Evolutionary conservation across 1,139 yeast genomes (phyloP).

Genomic region (Nakaseomyces sp.): DNA sequence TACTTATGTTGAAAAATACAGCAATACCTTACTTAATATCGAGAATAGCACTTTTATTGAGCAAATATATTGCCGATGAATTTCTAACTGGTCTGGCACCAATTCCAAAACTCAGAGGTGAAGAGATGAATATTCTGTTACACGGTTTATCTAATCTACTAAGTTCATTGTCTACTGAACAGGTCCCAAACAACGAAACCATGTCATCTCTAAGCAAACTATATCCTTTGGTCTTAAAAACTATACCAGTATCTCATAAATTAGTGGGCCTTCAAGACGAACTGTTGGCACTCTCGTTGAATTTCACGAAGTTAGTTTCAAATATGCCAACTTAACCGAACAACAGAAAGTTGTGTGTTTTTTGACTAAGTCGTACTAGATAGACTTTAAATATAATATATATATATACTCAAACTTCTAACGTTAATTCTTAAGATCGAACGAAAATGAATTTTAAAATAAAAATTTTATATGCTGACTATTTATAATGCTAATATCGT

Average conservation of each 20-base stretch:
- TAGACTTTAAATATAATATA: too few relatives aligned
- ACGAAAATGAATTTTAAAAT: conserved; percentile 2
- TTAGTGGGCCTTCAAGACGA: conserved; percentile 28
- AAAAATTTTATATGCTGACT: conserved; percentile 3
- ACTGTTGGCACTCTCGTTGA: conserved; percentile 24
- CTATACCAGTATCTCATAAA: conserved; percentile 31
- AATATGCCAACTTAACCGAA: conserved; percentile 2
- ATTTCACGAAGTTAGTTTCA: conserved; percentile 22
- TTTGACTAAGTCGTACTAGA: too few relatives aligned
- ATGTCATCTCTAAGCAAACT: conserved; percentile 11
- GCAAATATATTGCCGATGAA: conserved; percentile 45
- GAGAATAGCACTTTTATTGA: conserved; percentile 43
- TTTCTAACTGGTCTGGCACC: conserved; percentile 46
- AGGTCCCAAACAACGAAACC: conserved; percentile 9
- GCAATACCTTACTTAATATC: conserved; percentile 37
- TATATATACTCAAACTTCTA: too few relatives aligned
- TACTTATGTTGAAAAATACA: conserved; percentile 16
- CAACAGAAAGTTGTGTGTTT: too few relatives aligned
- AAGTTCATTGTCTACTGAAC: conserved; percentile 7
- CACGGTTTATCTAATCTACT: conserved; percentile 31
- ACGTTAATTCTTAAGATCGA: too few relatives aligned
- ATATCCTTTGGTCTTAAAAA: conserved; percentile 35
- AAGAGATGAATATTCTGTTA: conserved; percentile 37
- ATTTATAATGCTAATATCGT: conserved; percentile 3
- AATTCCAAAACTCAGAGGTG: conserved; percentile 42